Base-by-base conservation (phyloP, 129 eudicot species). In the Glebionis coronaria region DNA sequence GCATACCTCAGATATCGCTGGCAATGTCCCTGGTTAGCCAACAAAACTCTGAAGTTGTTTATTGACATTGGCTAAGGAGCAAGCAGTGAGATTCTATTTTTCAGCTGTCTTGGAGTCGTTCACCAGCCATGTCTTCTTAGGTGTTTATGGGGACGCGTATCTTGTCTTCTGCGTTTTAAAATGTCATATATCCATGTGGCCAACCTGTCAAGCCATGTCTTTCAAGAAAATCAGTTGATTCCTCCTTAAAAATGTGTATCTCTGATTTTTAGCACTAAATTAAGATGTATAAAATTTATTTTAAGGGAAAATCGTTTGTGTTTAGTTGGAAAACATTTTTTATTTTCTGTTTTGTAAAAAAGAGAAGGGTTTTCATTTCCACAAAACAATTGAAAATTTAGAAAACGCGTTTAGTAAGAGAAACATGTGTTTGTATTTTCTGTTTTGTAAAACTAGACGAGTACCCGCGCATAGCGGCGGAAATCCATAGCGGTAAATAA, bases 121-220 rank as follows among this genome's bases (percentile, higher is more conserved):
- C 49, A 57, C 63, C 42, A 27, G 71, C 55, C 46, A 40, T 63
- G 63, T n/a, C 29, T 52, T 53, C 46, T 51, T 40, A 9, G 25
- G 40, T 14, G 63, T 50, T 7, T 52, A 51, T 61, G 69, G 77
- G 5, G 70, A 52, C 31, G 44, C 5, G 35, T 42, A 42, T 73
- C 23, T 51, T 19, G 31, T 70, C 70, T 40, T 63, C 65, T 52
- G 44, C 49, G 62, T 73, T 54, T 42, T 50, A 28, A 12, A 50
- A 54, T 28, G 42, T 55, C 27, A n/a, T 52, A n/a, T n/a, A 11
- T 54, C 45, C 77, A 45, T 64, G 77, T 73, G 65, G 29, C 77
- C 49, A 54, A 28, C 70, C 71, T 73, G 77, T 73, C 63, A 52
- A 54, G 15, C n/a, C 63, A 11, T 44, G 71, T 40, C 44, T 52